A percentile compares a stretch with the other conserved stretches of the same genome.
Conservation (phyloP, 2,329 filamentous ascomycete species). For the Fusarium fujikuroi region DNA sequence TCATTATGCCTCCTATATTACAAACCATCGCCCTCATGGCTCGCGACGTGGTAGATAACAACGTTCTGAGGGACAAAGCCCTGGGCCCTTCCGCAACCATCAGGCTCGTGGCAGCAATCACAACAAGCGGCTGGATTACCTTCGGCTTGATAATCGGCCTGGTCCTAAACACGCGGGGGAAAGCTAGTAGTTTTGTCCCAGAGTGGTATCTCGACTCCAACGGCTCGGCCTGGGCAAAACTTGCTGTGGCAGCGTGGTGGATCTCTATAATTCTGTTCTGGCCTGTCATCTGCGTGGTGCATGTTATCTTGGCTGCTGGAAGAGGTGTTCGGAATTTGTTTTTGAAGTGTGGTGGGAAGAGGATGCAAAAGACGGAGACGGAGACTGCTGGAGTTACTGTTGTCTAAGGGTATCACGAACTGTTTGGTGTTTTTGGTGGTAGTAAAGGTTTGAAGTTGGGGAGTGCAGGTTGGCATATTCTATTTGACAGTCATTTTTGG, state of each 20-base stretch:
- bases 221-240: constrained; percentile 33
- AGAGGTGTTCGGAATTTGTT: constrained; percentile 46
- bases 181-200: constrained; percentile 47
- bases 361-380: background rate
- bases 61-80: constrained; percentile 16
- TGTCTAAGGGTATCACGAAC: constrained; percentile 1
- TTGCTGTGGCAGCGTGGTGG: constrained; percentile 46
- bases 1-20: background rate
- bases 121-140: constrained; percentile 45
- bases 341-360: constrained; percentile 61
- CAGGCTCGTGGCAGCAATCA: constrained; percentile 43
- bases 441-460: background rate
- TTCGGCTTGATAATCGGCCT: constrained; percentile 49
- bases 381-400: background rate
- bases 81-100: constrained; percentile 19
- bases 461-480: background rate
- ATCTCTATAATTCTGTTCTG: constrained; percentile 45
- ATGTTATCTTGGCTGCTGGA: constrained; percentile 72
- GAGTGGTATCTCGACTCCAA: constrained; percentile 49
- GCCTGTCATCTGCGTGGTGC: constrained; percentile 74
- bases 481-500: constrained; percentile 10
- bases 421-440: constrained; percentile 3
- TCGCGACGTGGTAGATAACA: background rate
- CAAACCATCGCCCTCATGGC: background rate
- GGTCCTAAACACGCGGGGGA: constrained; percentile 46